These are phyloP conservation scores for Polyporus arcularius DNA, from an alignment of 768 basidiomycete species.

Conservation along the genomic window DNA sequence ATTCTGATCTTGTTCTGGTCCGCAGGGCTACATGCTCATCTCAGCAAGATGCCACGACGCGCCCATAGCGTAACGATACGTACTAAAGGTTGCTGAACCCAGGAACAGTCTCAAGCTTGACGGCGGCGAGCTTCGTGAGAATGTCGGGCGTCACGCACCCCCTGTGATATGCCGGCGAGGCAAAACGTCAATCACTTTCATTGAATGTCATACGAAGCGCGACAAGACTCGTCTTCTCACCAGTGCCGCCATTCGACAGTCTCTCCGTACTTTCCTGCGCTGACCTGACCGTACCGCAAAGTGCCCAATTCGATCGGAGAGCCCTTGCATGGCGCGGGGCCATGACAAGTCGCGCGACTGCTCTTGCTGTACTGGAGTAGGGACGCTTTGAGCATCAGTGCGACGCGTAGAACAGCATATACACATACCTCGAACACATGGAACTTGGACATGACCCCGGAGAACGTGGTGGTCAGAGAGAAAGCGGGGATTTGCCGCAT, in stretches of 20 bases:
- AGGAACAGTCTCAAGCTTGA: conserved; percentile 41
- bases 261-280: conserved; percentile 51
- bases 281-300: conserved; percentile 64
- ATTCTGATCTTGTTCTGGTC: conserved; percentile 66
- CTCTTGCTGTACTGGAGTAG: conserved; percentile 68
- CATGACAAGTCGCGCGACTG: conserved; percentile 67
- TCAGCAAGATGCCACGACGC: neutral
- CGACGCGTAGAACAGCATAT: neutral
- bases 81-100: conserved; percentile 59
- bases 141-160: conserved; percentile 69
- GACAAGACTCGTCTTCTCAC: conserved; percentile 38
- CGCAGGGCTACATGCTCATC: conserved; percentile 40
- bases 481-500: conserved; percentile 6
- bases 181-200: conserved; percentile 4
- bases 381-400: neutral
- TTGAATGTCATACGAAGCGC: conserved; percentile 3
- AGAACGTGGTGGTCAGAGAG: conserved; percentile 4
- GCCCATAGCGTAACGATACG: conserved; percentile 15
- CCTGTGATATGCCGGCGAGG: conserved; percentile 39
- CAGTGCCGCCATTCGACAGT: conserved; percentile 78
- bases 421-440: conserved; percentile 30
- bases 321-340: conserved; percentile 59
- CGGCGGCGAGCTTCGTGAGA: conserved; percentile 48
- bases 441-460: conserved; percentile 22
- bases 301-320: conserved; percentile 52